Evolutionary conservation across 345 rosid genomes (phyloP).

Genomic region (Gossypium sturtianum): DNA sequence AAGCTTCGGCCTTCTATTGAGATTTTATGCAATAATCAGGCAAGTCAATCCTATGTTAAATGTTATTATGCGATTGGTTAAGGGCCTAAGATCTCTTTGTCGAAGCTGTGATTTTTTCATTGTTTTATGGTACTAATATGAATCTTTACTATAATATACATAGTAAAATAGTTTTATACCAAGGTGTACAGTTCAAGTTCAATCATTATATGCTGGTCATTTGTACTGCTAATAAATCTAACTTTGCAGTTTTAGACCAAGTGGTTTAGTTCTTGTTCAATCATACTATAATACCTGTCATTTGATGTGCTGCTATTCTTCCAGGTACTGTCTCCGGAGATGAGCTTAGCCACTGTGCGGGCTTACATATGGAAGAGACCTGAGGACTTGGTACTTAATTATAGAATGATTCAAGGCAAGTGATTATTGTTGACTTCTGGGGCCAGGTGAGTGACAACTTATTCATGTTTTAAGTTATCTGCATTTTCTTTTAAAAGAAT

Average conservation of each 20-base stretch:
- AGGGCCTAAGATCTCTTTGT: neutral
- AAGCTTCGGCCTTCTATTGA: slow-evolving; percentile 80
- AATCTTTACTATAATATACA: neutral
- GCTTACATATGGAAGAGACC: slow-evolving; percentile 96
- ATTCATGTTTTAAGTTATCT: neutral
- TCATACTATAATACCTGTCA: neutral
- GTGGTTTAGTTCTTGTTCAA: neutral
- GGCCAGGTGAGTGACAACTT: slow-evolving; percentile 31
- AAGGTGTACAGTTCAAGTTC: neutral
- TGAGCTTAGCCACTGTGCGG: slow-evolving; percentile 96
- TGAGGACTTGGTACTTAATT: slow-evolving; percentile 89
- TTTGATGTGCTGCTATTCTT: slow-evolving; percentile 8
- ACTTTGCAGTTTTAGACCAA: neutral
- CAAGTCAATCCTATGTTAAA: slow-evolving; percentile 22
- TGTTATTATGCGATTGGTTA: neutral
- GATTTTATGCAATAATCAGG: slow-evolving; percentile 98
- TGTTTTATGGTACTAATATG: neutral
- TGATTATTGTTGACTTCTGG: slow-evolving; percentile 28
- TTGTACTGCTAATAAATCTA: neutral
- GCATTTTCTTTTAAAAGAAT: neutral
- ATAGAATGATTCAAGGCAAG: slow-evolving; percentile 70
- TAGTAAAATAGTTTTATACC: neutral
- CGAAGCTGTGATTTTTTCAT: neutral
- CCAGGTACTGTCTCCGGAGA: slow-evolving; percentile 89
- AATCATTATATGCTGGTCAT: neutral